Conservation (phyloP, 139 green algal genomes). For the Chlorella vulgaris region DNA sequence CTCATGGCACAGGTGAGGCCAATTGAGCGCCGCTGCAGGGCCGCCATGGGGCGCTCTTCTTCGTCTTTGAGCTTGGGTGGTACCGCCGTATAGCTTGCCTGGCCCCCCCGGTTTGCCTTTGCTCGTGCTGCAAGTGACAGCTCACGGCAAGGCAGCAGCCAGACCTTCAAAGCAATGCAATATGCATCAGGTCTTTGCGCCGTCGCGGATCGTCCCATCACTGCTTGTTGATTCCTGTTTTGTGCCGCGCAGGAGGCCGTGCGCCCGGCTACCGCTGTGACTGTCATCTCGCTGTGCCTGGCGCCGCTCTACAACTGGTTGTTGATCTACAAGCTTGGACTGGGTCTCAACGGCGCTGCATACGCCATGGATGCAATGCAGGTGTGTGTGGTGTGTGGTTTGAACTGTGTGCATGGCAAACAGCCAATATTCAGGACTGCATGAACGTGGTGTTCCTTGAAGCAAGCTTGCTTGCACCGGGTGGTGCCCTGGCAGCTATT, state of each 20-base stretch:
- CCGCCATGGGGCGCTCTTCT: background rate
- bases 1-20: constrained; percentile 54
- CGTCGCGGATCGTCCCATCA: too few species aligned
- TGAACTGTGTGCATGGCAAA: too few species aligned
- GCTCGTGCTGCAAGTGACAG: too few species aligned
- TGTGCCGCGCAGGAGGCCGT: constrained; percentile 51
- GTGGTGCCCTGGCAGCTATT: background rate
- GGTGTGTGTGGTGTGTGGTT: too few species aligned
- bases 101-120: too few species aligned
- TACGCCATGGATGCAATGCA: constrained; percentile 59
- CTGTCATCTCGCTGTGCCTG: constrained; percentile 24
- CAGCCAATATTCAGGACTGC: too few species aligned
- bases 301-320: constrained; percentile 35
- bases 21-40: background rate
- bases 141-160: too few species aligned
- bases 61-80: too few species aligned
- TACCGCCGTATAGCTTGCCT: background rate
- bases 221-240: too few species aligned
- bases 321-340: constrained; percentile 30
- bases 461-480: background rate
- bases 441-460: too few species aligned
- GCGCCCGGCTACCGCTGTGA: constrained; percentile 44
- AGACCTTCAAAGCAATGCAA: too few species aligned
- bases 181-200: too few species aligned
- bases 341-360: constrained; percentile 68